phyloP scores from a whole-genome alignment of 768 basidiomycete species.

The Crucibulum laeve region DNA sequence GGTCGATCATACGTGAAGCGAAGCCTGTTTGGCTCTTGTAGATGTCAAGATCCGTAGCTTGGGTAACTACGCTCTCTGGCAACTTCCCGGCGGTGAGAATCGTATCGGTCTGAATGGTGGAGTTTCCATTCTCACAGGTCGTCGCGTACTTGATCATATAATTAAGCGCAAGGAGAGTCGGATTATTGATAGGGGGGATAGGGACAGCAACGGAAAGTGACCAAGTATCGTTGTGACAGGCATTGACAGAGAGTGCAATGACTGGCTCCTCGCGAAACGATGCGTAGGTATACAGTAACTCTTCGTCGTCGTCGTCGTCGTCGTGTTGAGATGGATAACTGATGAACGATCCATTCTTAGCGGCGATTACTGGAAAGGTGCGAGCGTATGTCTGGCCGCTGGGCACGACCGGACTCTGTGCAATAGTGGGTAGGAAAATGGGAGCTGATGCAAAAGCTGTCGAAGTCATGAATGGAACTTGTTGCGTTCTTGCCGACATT shows the following conservation, averaged over 20 bases:
- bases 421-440: background rate
- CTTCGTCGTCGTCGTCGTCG: conserved; percentile 3
- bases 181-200: conserved; percentile 3
- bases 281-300: conserved; percentile 10
- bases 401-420: background rate
- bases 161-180: conserved; percentile 13
- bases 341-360: background rate
- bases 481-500: background rate
- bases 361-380: background rate
- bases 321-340: conserved; percentile 1
- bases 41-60: conserved; percentile 2
- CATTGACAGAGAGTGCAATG: conserved; percentile 2
- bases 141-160: conserved; percentile 18
- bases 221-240: conserved; percentile 8
- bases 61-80: conserved; percentile 3
- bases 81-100: conserved; percentile 8
- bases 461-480: background rate
- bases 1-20: conserved; percentile 12
- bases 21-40: conserved; percentile 7
- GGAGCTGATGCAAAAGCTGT: background rate
- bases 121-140: conserved; percentile 13
- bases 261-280: conserved; percentile 13
- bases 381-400: background rate
- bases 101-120: conserved; percentile 17
- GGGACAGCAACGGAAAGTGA: conserved; percentile 1